Conservation (phyloP, 495 filamentous ascomycete genomes). For the Evansstolkia leycettana region DNA sequence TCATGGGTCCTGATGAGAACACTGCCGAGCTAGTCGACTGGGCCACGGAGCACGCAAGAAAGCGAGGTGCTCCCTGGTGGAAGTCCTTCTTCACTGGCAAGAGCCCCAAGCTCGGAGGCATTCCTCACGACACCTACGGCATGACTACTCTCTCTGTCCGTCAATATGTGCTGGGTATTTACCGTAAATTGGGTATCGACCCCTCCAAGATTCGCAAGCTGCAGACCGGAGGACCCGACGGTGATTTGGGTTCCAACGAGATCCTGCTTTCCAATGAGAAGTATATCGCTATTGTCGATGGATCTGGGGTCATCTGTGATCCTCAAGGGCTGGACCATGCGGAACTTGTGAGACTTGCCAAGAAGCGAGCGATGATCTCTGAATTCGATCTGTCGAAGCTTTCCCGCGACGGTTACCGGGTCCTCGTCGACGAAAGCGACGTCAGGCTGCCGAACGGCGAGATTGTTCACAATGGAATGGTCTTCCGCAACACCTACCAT, state of each 20-base stretch:
- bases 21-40: conserved; percentile 94
- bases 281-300: conserved; percentile 87
- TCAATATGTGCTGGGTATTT: conserved; percentile 91
- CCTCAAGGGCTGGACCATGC: conserved; percentile 75
- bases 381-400: conserved; percentile 79
- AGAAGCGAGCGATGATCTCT: conserved; percentile 77
- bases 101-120: conserved; percentile 88
- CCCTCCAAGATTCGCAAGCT: conserved; percentile 75
- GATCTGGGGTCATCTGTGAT: conserved; percentile 88
- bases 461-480: conserved; percentile 75
- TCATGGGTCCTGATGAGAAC: conserved; percentile 98
- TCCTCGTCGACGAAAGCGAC: conserved; percentile 86
- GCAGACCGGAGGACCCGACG: conserved; percentile 95
- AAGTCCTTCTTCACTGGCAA: conserved; percentile 99
- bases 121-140: conserved; percentile 89
- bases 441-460: conserved; percentile 78
- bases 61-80: conserved; percentile 91
- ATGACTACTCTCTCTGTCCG: conserved; percentile 97
- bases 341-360: conserved; percentile 76
- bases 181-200: conserved; percentile 85
- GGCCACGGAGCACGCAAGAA: conserved; percentile 89
- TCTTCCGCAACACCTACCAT: conserved; percentile 96
- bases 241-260: conserved; percentile 94
- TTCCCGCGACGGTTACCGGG: conserved; percentile 75
- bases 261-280: conserved; percentile 92